Evolutionary conservation across 805 yeast species (phyloP).

Genomic region (Hanseniaspora occidentalis): DNA sequence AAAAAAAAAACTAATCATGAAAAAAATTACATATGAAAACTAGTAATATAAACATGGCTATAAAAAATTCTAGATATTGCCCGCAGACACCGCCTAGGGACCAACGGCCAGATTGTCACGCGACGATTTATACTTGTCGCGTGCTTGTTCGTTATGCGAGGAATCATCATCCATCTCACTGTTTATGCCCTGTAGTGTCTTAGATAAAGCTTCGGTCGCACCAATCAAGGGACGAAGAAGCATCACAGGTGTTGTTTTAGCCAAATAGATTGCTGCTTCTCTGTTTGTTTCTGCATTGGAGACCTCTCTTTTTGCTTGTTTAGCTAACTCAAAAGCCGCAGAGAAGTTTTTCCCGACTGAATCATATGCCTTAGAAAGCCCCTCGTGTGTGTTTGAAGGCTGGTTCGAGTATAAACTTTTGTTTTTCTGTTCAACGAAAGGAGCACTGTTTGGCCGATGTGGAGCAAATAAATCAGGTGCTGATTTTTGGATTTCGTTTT

Average conservation of each 20-base stretch:
- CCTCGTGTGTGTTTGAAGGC: slow-evolving; percentile 60
- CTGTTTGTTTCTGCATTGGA: slow-evolving; percentile 54
- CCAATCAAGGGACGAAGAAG: slow-evolving; percentile 81
- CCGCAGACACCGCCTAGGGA: too few relatives aligned
- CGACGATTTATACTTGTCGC: slow-evolving; percentile 41
- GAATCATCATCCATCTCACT: slow-evolving; percentile 66
- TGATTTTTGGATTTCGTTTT: slow-evolving; percentile 10
- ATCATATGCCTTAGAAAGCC: slow-evolving; percentile 60
- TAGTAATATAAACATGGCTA: too few relatives aligned
- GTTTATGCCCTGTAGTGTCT: slow-evolving; percentile 70
- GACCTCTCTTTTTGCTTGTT: slow-evolving; percentile 47
- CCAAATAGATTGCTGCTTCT: slow-evolving; percentile 53
- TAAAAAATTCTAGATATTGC: too few relatives aligned
- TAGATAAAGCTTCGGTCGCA: slow-evolving; percentile 80
- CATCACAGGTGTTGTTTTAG: slow-evolving; percentile 69
- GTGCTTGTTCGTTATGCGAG: slow-evolving; percentile 46
- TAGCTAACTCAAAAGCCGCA: slow-evolving; percentile 52
- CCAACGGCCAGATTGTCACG: too few relatives aligned
- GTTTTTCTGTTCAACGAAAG: slow-evolving; percentile 16
- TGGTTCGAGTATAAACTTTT: slow-evolving; percentile 77
- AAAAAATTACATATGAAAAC: too few relatives aligned
- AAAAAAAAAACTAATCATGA: too few relatives aligned
- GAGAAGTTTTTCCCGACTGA: slow-evolving; percentile 57
- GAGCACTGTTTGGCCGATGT: slow-evolving; percentile 11
- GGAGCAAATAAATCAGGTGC: slow-evolving; percentile 16